Percentiles rank a stretch among this genome's conserved stretches.
Evolutionary conservation across 2,329 filamentous ascomycete species (phyloP).

Genomic region (Calycina marina): DNA sequence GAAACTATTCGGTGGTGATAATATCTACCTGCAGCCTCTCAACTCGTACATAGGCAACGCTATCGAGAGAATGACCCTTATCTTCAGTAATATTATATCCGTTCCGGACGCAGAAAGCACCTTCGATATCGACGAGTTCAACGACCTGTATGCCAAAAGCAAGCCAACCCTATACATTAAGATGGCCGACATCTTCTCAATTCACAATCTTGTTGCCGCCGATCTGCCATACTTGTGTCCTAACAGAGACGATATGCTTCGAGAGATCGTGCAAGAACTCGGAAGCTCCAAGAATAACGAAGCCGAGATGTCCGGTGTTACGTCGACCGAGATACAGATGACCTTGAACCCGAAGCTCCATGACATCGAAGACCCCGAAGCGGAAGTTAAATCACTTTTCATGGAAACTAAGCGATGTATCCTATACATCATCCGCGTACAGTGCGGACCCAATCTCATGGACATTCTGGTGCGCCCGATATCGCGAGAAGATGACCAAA

Average conservation of each 20-base stretch:
- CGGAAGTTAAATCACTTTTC: slow-evolving; percentile 80
- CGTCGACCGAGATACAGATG: slow-evolving; percentile 72
- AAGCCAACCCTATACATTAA: slow-evolving; percentile 99
- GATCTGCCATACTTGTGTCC: slow-evolving; percentile 70
- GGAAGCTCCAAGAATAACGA: slow-evolving; percentile 96
- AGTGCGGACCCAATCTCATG: slow-evolving; percentile 81
- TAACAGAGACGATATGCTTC: slow-evolving; percentile 69
- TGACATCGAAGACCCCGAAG: slow-evolving; percentile 83
- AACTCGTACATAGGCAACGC: slow-evolving; percentile 85
- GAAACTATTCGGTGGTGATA: slow-evolving; percentile 80
- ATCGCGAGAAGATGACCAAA: slow-evolving; percentile 70
- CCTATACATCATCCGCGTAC: slow-evolving; percentile 92
- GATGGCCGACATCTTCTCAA: slow-evolving; percentile 91
- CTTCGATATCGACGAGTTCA: slow-evolving; percentile 98
- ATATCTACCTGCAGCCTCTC: slow-evolving; percentile 87
- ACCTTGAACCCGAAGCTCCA: slow-evolving; percentile 82
- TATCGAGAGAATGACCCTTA: slow-evolving; percentile 61
- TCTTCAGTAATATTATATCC: slow-evolving; percentile 64
- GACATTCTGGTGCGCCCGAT: slow-evolving; percentile 91
- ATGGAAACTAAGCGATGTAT: slow-evolving; percentile 98
- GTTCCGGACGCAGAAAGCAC: slow-evolving; percentile 79
- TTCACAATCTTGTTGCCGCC: slow-evolving; percentile 73
- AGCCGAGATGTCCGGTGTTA: slow-evolving; percentile 76
- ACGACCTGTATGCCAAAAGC: slow-evolving; percentile 89
- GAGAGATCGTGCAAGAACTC: slow-evolving; percentile 83